Conservation (phyloP, 208 protist species). For the Leishmania mexicana region DNA sequence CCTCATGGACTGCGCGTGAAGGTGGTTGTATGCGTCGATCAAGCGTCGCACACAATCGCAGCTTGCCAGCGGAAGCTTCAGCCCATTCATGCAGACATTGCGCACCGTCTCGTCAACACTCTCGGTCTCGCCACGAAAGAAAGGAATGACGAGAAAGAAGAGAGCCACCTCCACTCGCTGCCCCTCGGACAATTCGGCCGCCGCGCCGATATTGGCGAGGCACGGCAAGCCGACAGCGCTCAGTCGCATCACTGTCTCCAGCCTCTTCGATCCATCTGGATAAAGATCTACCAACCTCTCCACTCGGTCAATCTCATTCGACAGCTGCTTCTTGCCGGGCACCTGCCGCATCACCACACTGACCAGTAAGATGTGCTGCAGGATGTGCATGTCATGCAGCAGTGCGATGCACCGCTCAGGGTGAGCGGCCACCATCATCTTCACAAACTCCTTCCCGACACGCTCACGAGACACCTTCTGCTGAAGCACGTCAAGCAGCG, state of each 20-base stretch:
- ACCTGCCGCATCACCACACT: slow-evolving; percentile 54
- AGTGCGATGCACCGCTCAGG: slow-evolving; percentile 69
- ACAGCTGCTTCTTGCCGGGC: slow-evolving; percentile 42
- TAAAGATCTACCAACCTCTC: slow-evolving; percentile 35
- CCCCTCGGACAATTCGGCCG: slow-evolving; percentile 14
- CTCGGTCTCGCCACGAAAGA: slow-evolving; percentile 37
- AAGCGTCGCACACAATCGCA: slow-evolving; percentile 63
- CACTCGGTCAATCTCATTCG: slow-evolving; percentile 50
- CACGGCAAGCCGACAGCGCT: slow-evolving; percentile 39
- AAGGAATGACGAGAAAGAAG: slow-evolving; percentile 59
- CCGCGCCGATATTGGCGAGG: slow-evolving; percentile 28
- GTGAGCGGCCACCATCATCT: slow-evolving; percentile 70
- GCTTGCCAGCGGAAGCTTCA: slow-evolving; percentile 71
- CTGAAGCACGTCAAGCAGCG: slow-evolving; percentile 57
- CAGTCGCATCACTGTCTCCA: slow-evolving; percentile 37
- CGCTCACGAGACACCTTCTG: slow-evolving; percentile 87
- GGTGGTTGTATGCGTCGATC: slow-evolving; percentile 64
- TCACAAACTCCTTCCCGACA: slow-evolving; percentile 82
- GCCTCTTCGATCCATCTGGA: neutral
- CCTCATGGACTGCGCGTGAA: slow-evolving; percentile 33
- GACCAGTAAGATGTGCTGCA: slow-evolving; percentile 70
- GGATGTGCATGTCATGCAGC: slow-evolving; percentile 52
- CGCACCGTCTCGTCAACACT: slow-evolving; percentile 53
- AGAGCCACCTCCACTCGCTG: slow-evolving; percentile 30
- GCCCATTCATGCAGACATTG: slow-evolving; percentile 70